These are phyloP conservation scores for Candida endomychidarum DNA, from an alignment of 805 yeast genomes.

Conservation along the genomic window DNA sequence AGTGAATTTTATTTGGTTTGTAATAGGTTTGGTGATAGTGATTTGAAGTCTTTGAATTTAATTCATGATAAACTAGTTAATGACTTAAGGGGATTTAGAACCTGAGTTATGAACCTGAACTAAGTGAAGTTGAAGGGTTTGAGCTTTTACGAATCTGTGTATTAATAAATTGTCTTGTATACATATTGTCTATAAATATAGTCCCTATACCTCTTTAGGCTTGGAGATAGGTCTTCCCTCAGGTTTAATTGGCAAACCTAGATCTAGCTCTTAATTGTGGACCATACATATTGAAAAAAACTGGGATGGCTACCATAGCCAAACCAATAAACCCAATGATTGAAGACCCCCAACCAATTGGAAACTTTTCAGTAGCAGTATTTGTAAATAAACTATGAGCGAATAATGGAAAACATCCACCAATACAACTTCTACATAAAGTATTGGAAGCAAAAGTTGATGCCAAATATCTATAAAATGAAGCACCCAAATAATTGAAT, in stretches of 20 bases:
- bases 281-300: conserved; percentile 41
- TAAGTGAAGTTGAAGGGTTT: too few species aligned
- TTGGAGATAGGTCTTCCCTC: too few species aligned
- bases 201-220: too few species aligned
- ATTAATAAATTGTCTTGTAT: too few species aligned
- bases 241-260: conserved; percentile 10
- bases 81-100: conserved; percentile 6
- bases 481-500: conserved; percentile 49
- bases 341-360: conserved; percentile 61
- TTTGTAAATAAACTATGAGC: conserved; percentile 58
- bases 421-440: conserved; percentile 48
- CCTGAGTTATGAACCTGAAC: too few species aligned
- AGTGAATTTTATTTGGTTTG: conserved; percentile 9
- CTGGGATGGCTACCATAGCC: conserved; percentile 47
- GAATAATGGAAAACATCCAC: conserved; percentile 64
- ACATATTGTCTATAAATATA: too few species aligned
- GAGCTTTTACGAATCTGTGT: too few species aligned
- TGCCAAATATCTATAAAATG: conserved; percentile 51
- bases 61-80: conserved; percentile 12
- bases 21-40: conserved; percentile 1
- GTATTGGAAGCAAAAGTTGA: conserved; percentile 61
- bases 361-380: conserved; percentile 48
- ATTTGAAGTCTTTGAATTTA: conserved; percentile 10
- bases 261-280: conserved; percentile 41
- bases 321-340: conserved; percentile 44